phyloP scores from a whole-genome alignment of 1,284 basidiomycete species.

The Ustilago sp. region DNA sequence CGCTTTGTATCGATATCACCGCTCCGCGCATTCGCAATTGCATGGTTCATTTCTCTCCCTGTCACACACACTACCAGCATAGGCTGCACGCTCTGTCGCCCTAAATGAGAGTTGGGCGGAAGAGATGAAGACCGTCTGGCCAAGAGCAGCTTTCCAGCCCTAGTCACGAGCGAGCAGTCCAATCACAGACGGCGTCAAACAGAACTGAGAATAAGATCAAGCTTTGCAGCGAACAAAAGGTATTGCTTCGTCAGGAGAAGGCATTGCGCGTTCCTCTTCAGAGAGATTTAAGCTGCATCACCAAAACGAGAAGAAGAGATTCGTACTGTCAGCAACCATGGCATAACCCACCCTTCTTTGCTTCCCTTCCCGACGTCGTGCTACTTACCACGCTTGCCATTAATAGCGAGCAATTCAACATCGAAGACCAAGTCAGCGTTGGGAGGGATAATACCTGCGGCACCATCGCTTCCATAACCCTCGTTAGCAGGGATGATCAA shows the following conservation, averaged over 20 bases:
- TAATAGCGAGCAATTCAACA: conserved; percentile 71
- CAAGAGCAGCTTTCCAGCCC: too few relatives aligned
- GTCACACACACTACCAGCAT: neutral
- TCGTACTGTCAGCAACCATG: too few relatives aligned
- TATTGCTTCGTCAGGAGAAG: too few relatives aligned
- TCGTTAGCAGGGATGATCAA: conserved; percentile 66
- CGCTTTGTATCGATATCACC: neutral
- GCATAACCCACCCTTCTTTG: too few relatives aligned
- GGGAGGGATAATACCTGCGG: conserved; percentile 69
- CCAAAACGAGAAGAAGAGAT: neutral
- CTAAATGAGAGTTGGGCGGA: too few relatives aligned
- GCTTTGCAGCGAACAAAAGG: too few relatives aligned
- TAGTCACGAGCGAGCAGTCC: too few relatives aligned
- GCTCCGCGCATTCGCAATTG: neutral
- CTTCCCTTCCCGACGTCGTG: neutral
- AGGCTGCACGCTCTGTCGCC: too few relatives aligned
- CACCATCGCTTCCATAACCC: conserved; percentile 66
- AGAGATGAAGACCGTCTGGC: too few relatives aligned
- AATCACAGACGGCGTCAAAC: too few relatives aligned
- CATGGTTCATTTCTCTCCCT: neutral
- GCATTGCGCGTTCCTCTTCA: too few relatives aligned
- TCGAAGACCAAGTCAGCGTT: conserved; percentile 65
- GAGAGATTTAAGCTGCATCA: neutral
- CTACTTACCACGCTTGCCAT: conserved; percentile 57
- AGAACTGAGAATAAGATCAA: too few relatives aligned